These are phyloP conservation scores for Fraxinus velutina DNA, from an alignment of 305 asterid genomes.

Conservation along the genomic window DNA sequence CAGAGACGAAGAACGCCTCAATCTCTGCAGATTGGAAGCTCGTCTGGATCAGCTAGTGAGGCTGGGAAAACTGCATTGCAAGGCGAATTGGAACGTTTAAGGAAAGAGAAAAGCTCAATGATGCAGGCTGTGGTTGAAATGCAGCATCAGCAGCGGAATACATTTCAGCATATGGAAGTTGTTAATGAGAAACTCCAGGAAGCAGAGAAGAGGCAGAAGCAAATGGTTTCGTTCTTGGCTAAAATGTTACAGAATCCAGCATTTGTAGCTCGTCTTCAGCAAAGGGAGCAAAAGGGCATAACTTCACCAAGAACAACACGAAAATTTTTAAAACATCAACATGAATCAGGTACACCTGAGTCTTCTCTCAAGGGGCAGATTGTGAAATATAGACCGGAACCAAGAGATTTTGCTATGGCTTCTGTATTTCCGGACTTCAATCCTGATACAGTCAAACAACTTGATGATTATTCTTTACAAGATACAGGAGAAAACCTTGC, in stretches of 20 bases:
- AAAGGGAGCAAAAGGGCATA: conserved; percentile 42
- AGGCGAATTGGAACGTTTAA: conserved; percentile 54
- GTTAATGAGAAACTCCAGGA: conserved; percentile 62
- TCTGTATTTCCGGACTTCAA: conserved; percentile 10
- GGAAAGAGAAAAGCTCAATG: conserved; percentile 61
- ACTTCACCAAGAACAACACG: conserved; percentile 45
- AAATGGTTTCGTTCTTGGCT: conserved; percentile 83
- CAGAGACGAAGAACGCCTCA: conserved; percentile 68
- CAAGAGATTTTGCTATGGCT: conserved; percentile 19
- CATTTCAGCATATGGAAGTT: conserved; percentile 47
- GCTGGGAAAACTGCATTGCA: conserved; percentile 41
- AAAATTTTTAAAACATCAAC: conserved; percentile 56
- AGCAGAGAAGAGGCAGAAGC: conserved; percentile 75
- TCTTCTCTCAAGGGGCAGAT: conserved; percentile 33
- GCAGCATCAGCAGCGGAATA: conserved; percentile 66
- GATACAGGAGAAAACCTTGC: conserved; percentile 24
- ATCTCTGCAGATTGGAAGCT: conserved; percentile 49
- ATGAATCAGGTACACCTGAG: conserved; percentile 27
- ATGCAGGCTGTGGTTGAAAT: conserved; percentile 66
- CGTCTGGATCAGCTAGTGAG: conserved; percentile 37
- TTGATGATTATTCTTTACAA: conserved; percentile 24
- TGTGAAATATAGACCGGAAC: conserved; percentile 27
- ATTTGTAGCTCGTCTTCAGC: conserved; percentile 41
- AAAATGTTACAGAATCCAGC: conserved; percentile 58
- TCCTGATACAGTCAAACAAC: conserved; percentile 28